Conservation (phyloP, 495 filamentous ascomycete species). For the Tetracladium marchalianum region DNA sequence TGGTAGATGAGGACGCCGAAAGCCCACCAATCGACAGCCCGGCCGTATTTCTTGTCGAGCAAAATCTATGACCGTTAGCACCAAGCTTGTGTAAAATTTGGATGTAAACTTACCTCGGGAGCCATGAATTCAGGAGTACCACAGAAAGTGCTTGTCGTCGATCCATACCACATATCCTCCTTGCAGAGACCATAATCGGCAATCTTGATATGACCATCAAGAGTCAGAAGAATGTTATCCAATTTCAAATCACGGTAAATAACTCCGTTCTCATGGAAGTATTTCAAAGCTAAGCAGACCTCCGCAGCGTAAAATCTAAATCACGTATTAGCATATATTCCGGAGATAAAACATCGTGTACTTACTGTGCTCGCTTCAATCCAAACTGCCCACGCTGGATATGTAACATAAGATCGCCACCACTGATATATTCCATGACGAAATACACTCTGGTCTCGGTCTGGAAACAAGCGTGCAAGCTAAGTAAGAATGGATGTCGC, state of each 20-base stretch:
- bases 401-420: conserved; percentile 97
- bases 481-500: conserved; percentile 91
- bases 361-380: conserved; percentile 89
- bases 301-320: conserved; percentile 92
- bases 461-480: conserved; percentile 97
- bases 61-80: conserved; percentile 58
- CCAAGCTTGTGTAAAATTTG: background rate
- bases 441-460: conserved; percentile 98
- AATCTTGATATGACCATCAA: conserved; percentile 98
- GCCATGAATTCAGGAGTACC: conserved; percentile 99
- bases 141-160: conserved; percentile 95
- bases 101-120: conserved; percentile 61
- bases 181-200: conserved; percentile 98
- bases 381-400: conserved; percentile 97
- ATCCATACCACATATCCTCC: conserved; percentile 99
- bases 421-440: conserved; percentile 99
- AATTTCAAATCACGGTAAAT: conserved; percentile 99
- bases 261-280: conserved; percentile 98
- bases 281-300: conserved; percentile 94
- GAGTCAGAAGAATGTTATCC: conserved; percentile 92
- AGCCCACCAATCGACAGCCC: conserved; percentile 99
- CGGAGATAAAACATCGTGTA: conserved; percentile 15
- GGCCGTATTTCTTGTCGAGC: conserved; percentile 95
- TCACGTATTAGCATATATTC: background rate
- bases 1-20: conserved; percentile 99